Percentiles rank a stretch among this genome's conserved stretches.
These are phyloP conservation scores for Didymella pomorum DNA, from an alignment of 2,329 filamentous ascomycete genomes.

Conservation along the genomic window DNA sequence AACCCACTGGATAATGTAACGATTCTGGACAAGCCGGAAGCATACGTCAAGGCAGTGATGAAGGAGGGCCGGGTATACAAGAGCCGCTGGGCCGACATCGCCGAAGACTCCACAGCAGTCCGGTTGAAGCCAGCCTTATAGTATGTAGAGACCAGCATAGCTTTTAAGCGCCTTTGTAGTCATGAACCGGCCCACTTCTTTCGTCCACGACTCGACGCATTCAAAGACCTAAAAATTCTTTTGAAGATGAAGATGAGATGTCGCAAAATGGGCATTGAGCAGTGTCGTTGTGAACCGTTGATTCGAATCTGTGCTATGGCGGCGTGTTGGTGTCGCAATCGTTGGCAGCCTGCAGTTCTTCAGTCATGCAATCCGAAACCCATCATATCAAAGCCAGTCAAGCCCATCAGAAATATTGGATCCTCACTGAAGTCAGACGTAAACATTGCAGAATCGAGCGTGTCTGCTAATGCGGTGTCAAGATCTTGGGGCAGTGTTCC, in stretches of 20 bases:
- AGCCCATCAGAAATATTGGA: conserved; percentile 7
- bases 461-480: neutral
- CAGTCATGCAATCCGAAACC: conserved; percentile 10
- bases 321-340: neutral
- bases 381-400: conserved; percentile 18
- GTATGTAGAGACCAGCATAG: neutral
- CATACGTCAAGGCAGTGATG: conserved; percentile 60
- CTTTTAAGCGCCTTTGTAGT: neutral
- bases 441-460: neutral
- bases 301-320: no score
- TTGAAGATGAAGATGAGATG: no score
- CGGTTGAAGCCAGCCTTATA: conserved; percentile 4
- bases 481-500: neutral
- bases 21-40: conserved; percentile 59
- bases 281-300: no score
- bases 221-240: neutral
- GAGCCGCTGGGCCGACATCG: conserved; percentile 28
- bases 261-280: no score
- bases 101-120: conserved; percentile 3
- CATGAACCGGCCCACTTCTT: neutral
- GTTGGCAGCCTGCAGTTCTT: neutral
- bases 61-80: conserved; percentile 61
- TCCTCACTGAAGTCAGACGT: neutral
- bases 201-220: neutral
- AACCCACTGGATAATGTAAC: conserved; percentile 66